Conservation (phyloP, 352 stramenopile genomes). For the Phytophthora chlamydospora region DNA sequence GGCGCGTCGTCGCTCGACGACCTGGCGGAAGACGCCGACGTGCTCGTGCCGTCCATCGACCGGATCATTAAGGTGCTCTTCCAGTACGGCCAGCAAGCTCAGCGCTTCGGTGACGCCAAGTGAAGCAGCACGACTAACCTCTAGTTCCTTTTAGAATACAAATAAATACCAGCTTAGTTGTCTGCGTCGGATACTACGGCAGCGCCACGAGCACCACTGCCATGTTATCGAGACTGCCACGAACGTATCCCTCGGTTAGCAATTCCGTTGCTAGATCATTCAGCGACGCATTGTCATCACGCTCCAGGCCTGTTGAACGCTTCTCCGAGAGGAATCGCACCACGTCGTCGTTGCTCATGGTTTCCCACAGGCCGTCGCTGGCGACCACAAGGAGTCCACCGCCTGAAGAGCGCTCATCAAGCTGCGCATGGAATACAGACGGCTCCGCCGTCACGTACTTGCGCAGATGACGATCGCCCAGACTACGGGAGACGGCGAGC, state of each 20-base stretch:
- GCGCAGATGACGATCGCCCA: slow-evolving; percentile 91
- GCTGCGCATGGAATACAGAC: slow-evolving; percentile 57
- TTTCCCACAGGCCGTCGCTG: slow-evolving; percentile 83
- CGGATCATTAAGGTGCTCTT: slow-evolving; percentile 84
- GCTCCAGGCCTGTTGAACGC: slow-evolving; percentile 28
- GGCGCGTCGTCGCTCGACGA: slow-evolving; percentile 84
- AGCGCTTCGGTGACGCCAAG: slow-evolving; percentile 54
- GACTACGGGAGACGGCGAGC: slow-evolving; percentile 91
- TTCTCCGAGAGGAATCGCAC: slow-evolving; percentile 52
- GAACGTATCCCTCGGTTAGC: slow-evolving; percentile 93
- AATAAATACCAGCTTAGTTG: slow-evolving; percentile 30
- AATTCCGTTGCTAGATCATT: slow-evolving; percentile 79
- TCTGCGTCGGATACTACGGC: slow-evolving; percentile 17
- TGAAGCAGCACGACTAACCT: slow-evolving; percentile 8
- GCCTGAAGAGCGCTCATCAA: slow-evolving; percentile 12
- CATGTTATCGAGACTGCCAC: slow-evolving; percentile 95
- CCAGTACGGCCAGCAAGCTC: slow-evolving; percentile 82
- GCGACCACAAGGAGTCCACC: slow-evolving; percentile 56
- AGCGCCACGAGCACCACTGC: slow-evolving; percentile 72
- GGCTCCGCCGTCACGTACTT: slow-evolving; percentile 85
- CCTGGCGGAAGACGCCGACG: slow-evolving; percentile 79
- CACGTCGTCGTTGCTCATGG: slow-evolving; percentile 62
- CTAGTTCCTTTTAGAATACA: slow-evolving; percentile 15
- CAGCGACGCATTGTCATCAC: slow-evolving; percentile 44
- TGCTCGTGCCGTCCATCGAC: slow-evolving; percentile 82